phyloP scores from a whole-genome alignment of 2,329 filamentous ascomycete genomes.

The Trichoderma arundinaceum region DNA sequence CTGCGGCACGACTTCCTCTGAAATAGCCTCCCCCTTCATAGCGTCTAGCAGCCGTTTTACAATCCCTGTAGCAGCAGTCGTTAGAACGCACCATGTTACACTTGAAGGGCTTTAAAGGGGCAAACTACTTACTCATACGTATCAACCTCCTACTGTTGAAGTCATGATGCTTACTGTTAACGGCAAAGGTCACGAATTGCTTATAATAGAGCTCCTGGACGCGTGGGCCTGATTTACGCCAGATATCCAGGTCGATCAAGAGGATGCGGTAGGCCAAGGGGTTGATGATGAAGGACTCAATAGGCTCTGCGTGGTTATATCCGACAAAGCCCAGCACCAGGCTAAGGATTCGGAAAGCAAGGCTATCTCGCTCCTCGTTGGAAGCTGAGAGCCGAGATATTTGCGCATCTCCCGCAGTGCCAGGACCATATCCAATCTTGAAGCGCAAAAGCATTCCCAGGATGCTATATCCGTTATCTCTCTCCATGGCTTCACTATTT shows the following conservation, averaged over 20 bases:
- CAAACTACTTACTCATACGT: conserved; percentile 76
- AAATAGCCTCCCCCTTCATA: conserved; percentile 82
- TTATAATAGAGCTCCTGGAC: conserved; percentile 91
- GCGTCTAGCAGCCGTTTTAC: conserved; percentile 89
- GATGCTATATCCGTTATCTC: conserved; percentile 91
- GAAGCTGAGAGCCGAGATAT: conserved; percentile 53
- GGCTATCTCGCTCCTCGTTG: conserved; percentile 59
- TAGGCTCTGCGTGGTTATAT: conserved; percentile 78
- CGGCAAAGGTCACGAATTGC: conserved; percentile 86
- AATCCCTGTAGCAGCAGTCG: conserved; percentile 64
- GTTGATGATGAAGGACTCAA: conserved; percentile 93
- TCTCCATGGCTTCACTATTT: conserved; percentile 98
- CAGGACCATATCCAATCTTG: conserved; percentile 68
- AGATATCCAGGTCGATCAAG: conserved; percentile 90
- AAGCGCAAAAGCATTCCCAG: conserved; percentile 81
- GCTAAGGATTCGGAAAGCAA: conserved; percentile 70
- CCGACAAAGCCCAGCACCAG: conserved; percentile 86
- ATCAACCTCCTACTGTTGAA: conserved; percentile 89
- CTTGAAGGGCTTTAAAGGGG: not conserved
- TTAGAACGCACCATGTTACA: not conserved
- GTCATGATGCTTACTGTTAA: conserved; percentile 87
- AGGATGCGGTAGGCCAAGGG: conserved; percentile 91
- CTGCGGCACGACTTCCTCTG: conserved; percentile 71
- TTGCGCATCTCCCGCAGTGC: conserved; percentile 40
- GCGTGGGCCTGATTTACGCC: conserved; percentile 77